These are phyloP conservation scores for Mallotus japonicus DNA, from an alignment of 441 rosid species.

Conservation along the genomic window DNA sequence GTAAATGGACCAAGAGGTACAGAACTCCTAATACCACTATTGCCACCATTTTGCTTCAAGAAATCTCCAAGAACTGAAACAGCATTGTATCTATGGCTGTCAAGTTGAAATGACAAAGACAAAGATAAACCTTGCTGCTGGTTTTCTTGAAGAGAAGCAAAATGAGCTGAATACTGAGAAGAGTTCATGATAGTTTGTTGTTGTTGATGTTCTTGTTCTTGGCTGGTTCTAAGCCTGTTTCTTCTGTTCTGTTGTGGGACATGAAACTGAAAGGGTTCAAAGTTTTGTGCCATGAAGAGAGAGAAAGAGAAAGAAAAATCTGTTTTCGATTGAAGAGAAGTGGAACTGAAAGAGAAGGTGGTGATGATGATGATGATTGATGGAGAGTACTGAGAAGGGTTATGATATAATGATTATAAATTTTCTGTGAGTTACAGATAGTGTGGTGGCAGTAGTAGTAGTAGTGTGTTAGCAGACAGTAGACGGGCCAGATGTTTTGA, in stretches of 20 bases:
- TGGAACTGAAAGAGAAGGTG: neutral
- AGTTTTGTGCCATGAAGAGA: conserved; percentile 31
- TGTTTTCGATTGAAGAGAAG: neutral
- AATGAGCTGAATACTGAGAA: neutral
- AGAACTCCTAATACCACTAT: conserved; percentile 25
- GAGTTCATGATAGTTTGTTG: conserved; percentile 8
- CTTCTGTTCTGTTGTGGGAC: conserved; percentile 33
- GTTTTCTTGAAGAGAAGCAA: conserved; percentile 1
- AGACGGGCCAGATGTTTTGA: neutral
- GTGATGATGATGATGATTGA: conserved; percentile 9
- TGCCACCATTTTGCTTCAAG: conserved; percentile 18
- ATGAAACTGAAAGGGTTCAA: conserved; percentile 18
- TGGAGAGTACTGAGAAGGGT: conserved; percentile 4
- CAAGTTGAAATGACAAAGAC: conserved; percentile 24
- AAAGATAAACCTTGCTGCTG: conserved; percentile 26
- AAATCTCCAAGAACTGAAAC: conserved; percentile 23
- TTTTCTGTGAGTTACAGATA: neutral
- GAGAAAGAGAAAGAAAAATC: neutral
- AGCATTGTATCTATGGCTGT: conserved; percentile 14
- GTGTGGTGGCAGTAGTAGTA: neutral
- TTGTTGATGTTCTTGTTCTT: conserved; percentile 19
- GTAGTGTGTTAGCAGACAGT: neutral
- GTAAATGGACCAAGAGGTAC: conserved; percentile 52
- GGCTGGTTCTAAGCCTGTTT: conserved; percentile 33
- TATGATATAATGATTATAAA: conserved; percentile 13